phyloP scores from a whole-genome alignment of 2,329 filamentous ascomycete genomes.

The Chaetomiaceae sp. region DNA sequence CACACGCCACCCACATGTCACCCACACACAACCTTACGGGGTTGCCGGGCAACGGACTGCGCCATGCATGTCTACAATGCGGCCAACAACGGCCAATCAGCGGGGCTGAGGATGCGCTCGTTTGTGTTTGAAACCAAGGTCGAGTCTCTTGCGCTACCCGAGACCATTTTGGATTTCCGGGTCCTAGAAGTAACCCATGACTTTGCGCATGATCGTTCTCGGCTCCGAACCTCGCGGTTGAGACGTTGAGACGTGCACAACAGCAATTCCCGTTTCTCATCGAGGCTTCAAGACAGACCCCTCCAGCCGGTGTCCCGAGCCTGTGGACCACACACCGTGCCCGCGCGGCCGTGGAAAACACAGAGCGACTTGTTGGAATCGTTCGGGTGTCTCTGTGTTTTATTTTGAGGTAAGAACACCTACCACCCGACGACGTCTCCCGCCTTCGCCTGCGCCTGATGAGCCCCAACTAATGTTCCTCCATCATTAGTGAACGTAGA shows the following conservation, averaged over 20 bases:
- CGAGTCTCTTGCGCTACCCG: not conserved
- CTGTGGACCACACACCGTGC: not conserved
- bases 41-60: slow-evolving; percentile 13
- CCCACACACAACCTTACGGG: not conserved
- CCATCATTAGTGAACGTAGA: not conserved
- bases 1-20: too few relatives aligned
- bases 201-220: not conserved
- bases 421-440: too few relatives aligned
- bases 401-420: not conserved
- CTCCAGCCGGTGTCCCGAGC: not conserved
- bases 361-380: too few relatives aligned
- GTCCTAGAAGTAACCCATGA: not conserved
- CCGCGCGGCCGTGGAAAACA: not conserved
- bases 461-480: too few relatives aligned
- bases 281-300: not conserved
- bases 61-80: not conserved
- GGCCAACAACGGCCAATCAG: slow-evolving; percentile 5
- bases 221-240: too few relatives aligned
- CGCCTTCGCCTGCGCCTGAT: too few relatives aligned
- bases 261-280: not conserved
- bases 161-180: not conserved
- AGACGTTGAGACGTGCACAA: too few relatives aligned
- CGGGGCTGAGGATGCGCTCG: not conserved
- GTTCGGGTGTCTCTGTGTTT: too few relatives aligned
- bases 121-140: not conserved